Conservation (phyloP, 306 rosid species). For the Canavalia ensiformis region DNA sequence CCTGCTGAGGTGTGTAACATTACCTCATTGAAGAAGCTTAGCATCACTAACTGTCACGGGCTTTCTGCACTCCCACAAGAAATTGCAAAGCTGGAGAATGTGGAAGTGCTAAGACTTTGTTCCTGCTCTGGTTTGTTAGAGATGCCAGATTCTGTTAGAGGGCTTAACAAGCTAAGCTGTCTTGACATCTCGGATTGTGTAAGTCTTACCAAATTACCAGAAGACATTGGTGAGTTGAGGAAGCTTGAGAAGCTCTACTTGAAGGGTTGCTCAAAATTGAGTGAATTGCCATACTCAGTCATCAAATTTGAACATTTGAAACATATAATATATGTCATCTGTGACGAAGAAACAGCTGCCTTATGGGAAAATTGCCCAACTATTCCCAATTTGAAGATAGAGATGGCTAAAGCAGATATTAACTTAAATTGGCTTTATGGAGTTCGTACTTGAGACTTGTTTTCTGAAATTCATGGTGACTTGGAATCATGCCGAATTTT, state of each 20-base stretch:
- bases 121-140: conserved; percentile 49
- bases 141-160: conserved; percentile 42
- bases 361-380: conserved; percentile 40
- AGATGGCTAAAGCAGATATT: conserved; percentile 38
- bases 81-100: conserved; percentile 49
- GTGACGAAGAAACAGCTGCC: conserved; percentile 57
- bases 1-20: conserved; percentile 51
- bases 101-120: conserved; percentile 56
- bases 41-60: conserved; percentile 60
- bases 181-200: conserved; percentile 58
- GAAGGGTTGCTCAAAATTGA: conserved; percentile 52
- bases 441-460: conserved; percentile 29
- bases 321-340: conserved; percentile 39
- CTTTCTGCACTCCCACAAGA: conserved; percentile 50
- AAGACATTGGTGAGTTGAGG: conserved; percentile 53
- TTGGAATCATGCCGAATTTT: neutral
- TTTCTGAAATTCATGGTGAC: conserved; percentile 6
- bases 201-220: conserved; percentile 46
- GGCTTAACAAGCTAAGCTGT: conserved; percentile 45
- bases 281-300: conserved; percentile 45
- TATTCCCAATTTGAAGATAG: conserved; percentile 38
- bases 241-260: conserved; percentile 53
- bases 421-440: conserved; percentile 53
- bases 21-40: conserved; percentile 49
- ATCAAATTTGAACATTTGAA: conserved; percentile 30